Conservation (phyloP, 805 yeast genomes). For the Candida peoriensis region DNA sequence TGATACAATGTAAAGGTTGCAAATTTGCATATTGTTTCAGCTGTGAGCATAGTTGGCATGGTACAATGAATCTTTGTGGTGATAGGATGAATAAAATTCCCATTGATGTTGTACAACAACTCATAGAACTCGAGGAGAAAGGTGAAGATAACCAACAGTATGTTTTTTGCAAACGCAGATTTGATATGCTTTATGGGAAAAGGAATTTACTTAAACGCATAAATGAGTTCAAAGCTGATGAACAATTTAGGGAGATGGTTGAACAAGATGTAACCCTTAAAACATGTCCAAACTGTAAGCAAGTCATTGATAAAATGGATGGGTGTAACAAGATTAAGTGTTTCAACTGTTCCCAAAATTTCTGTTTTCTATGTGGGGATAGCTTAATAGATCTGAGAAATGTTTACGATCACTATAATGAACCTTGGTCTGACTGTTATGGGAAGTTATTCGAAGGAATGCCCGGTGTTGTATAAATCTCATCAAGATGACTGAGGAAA, state of each 20-base stretch:
- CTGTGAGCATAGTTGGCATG: constrained; percentile 62
- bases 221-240: constrained; percentile 42
- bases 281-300: constrained; percentile 48
- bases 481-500: no score
- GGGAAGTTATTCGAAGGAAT: constrained; percentile 50
- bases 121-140: no score
- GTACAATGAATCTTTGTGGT: constrained; percentile 42
- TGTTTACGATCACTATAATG: constrained; percentile 49
- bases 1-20: constrained; percentile 48
- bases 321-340: constrained; percentile 67
- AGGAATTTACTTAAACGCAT: constrained; percentile 36
- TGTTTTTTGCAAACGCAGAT: constrained; percentile 29
- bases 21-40: constrained; percentile 48
- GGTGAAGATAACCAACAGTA: constrained; percentile 22
- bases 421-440: constrained; percentile 39
- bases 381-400: constrained; percentile 32
- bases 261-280: constrained; percentile 36
- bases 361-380: constrained; percentile 53
- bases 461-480: constrained; percentile 32
- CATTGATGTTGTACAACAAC: constrained; percentile 27
- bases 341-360: constrained; percentile 38
- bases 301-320: constrained; percentile 47
- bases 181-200: constrained; percentile 41
- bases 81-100: constrained; percentile 25
- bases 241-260: constrained; percentile 39